A percentile compares a stretch with the other conserved stretches of the same genome.
These are phyloP conservation scores for Coemansia nantahalensis DNA, from an alignment of 192 early-diverging fungal species.

Conservation along the genomic window DNA sequence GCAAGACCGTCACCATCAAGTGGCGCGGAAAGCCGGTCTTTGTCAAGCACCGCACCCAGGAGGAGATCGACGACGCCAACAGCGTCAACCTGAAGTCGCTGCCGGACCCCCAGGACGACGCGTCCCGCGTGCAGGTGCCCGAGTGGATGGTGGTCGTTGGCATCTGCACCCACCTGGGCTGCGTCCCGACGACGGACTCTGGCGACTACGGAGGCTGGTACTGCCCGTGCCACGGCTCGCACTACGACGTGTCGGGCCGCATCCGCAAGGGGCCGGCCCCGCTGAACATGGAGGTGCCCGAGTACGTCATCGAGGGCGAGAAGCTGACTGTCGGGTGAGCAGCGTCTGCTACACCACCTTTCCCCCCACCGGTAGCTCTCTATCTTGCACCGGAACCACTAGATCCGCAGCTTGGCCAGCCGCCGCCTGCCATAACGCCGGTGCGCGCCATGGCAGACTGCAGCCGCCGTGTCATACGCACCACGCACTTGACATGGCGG, in stretches of 20 bases:
- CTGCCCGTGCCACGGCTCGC: constrained; percentile 99
- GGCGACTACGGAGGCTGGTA: constrained; percentile 99
- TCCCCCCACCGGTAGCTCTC: no score
- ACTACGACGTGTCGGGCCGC: constrained; percentile 98
- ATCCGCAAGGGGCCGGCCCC: constrained; percentile 98
- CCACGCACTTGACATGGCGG: no score
- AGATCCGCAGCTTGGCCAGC: no score
- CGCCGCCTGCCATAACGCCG: no score
- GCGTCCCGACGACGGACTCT: constrained; percentile 97
- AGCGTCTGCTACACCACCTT: no score
- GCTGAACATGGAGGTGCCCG: constrained; percentile 96
- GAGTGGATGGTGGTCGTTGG: constrained; percentile 98
- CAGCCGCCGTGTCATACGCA: no score
- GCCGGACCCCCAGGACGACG: constrained; percentile 90
- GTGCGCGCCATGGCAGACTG: no score
- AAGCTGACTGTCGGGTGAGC: constrained; percentile 84
- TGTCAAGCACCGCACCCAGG: constrained; percentile 92
- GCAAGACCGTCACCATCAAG: constrained; percentile 96
- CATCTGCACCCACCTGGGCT: constrained; percentile 86
- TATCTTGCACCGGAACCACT: no score
- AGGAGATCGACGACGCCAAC: constrained; percentile 94
- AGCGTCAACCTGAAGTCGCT: constrained; percentile 73
- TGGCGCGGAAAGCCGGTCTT: constrained; percentile 99
- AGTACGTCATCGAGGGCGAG: constrained; percentile 69
- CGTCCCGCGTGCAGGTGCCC: constrained; percentile 83